Evolutionary conservation across 192 early-diverging fungal species (phyloP).

Genomic region (Podochytrium sp.): DNA sequence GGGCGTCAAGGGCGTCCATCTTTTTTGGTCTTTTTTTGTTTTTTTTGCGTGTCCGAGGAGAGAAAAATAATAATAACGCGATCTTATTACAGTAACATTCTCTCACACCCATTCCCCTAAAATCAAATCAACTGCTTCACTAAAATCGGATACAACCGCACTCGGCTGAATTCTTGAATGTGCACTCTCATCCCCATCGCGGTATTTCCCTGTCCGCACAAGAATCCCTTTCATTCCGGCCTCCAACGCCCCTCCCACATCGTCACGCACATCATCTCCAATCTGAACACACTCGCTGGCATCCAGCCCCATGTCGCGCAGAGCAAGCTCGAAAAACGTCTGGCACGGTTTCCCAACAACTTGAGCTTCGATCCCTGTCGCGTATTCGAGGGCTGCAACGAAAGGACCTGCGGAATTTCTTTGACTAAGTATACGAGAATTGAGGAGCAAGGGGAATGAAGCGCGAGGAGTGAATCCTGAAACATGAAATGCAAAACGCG

Average conservation of each 20-base stretch:
- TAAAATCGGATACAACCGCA: constrained; percentile 67
- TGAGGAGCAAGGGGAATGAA: too few relatives aligned
- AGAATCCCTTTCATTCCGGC: constrained; percentile 64
- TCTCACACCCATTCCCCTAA: constrained; percentile 24
- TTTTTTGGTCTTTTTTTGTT: background rate
- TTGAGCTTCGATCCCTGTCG: constrained; percentile 64
- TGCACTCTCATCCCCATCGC: constrained; percentile 68
- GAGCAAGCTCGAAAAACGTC: constrained; percentile 77
- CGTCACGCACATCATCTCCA: constrained; percentile 84
- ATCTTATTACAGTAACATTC: too few relatives aligned
- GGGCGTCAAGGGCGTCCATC: background rate
- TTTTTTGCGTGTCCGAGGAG: too few relatives aligned
- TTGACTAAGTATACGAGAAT: too few relatives aligned
- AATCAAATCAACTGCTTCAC: constrained; percentile 67
- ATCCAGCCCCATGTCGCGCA: constrained; percentile 67
- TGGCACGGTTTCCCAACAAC: constrained; percentile 83
- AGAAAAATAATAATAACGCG: too few relatives aligned
- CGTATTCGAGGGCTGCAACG: constrained; percentile 82
- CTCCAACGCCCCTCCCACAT: constrained; percentile 78
- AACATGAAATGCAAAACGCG: too few relatives aligned
- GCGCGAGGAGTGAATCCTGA: too few relatives aligned
- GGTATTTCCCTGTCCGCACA: constrained; percentile 84
- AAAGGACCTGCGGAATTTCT: too few relatives aligned
- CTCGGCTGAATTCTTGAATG: constrained; percentile 45
- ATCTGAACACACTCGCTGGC: constrained; percentile 76